phyloP scores from a whole-genome alignment of 129 eudicot species.

The Flaveria bidentis region DNA sequence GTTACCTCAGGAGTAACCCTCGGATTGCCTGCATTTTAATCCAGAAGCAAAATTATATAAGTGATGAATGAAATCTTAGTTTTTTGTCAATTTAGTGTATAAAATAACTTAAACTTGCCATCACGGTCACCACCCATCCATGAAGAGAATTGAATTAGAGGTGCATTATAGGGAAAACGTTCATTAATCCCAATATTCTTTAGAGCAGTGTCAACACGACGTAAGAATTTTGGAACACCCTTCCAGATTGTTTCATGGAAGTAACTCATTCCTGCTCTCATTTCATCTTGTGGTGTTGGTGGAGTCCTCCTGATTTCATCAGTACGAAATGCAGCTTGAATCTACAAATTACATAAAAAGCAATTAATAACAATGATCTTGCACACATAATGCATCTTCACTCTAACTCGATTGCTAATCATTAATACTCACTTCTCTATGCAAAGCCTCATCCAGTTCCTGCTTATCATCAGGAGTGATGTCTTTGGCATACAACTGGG shows the following conservation, averaged over 20 bases:
- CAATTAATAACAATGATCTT: neutral
- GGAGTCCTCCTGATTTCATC: conserved; percentile 92
- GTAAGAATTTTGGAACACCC: conserved; percentile 90
- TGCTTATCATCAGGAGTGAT: conserved; percentile 82
- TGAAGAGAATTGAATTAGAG: conserved; percentile 94
- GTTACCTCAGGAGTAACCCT: conserved; percentile 98
- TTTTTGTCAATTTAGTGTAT: neutral
- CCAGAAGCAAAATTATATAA: neutral
- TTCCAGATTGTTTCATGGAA: conserved; percentile 99
- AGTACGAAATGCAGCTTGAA: conserved; percentile 98
- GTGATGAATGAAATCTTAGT: neutral
- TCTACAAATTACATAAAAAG: conserved; percentile 46
- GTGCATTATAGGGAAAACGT: conserved; percentile 96
- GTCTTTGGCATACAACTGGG: conserved; percentile 67
- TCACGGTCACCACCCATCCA: conserved; percentile 99
- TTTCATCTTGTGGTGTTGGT: conserved; percentile 96
- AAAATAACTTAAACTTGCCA: conserved; percentile 43
- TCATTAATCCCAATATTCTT: conserved; percentile 93
- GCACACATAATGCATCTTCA: too few relatives aligned
- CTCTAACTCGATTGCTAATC: neutral
- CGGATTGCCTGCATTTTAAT: conserved; percentile 65
- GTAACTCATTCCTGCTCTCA: conserved; percentile 99
- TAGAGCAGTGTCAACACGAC: conserved; percentile 96
- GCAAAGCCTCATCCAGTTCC: conserved; percentile 81
- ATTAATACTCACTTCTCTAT: conserved; percentile 59